phyloP scores from a whole-genome alignment of 805 yeast species.

The Lachancea quebecensis region DNA sequence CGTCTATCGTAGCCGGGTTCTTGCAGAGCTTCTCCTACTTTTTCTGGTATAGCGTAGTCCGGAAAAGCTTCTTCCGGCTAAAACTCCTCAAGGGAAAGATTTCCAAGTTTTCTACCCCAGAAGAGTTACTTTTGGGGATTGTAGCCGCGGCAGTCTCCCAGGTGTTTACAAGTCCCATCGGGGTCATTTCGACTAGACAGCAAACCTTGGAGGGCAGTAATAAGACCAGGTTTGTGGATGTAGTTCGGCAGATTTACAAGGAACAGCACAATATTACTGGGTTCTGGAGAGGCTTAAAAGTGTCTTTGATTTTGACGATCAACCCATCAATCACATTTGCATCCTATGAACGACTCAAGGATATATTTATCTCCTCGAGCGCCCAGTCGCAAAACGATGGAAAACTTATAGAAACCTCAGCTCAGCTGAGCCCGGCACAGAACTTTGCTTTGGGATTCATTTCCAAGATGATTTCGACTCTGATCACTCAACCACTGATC shows the following conservation, averaged over 20 bases:
- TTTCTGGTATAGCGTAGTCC: constrained; percentile 77
- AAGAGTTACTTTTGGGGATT: constrained; percentile 69
- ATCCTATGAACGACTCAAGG: constrained; percentile 61
- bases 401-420: constrained; percentile 15
- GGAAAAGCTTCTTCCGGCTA: constrained; percentile 43
- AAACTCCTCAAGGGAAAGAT: constrained; percentile 33
- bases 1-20: constrained; percentile 64
- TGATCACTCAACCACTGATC: constrained; percentile 77
- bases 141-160: constrained; percentile 79
- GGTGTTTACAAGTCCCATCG: constrained; percentile 72
- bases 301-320: constrained; percentile 65
- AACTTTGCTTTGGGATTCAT: constrained; percentile 70
- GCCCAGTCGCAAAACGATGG: background rate
- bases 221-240: constrained; percentile 24
- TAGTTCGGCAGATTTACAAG: constrained; percentile 40
- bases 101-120: constrained; percentile 37
- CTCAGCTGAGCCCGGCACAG: constrained; percentile 49
- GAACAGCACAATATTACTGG: constrained; percentile 54
- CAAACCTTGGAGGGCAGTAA: constrained; percentile 43
- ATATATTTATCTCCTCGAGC: constrained; percentile 36
- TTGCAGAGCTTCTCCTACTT: constrained; percentile 77
- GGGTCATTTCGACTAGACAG: constrained; percentile 62
- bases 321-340: constrained; percentile 88
- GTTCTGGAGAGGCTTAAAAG: constrained; percentile 80
- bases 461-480: constrained; percentile 73